Percentiles rank a stretch among this genome's conserved stretches.
These are phyloP conservation scores for Neurospora crassa DNA, from an alignment of 2,329 filamentous ascomycete species.

Conservation along the genomic window DNA sequence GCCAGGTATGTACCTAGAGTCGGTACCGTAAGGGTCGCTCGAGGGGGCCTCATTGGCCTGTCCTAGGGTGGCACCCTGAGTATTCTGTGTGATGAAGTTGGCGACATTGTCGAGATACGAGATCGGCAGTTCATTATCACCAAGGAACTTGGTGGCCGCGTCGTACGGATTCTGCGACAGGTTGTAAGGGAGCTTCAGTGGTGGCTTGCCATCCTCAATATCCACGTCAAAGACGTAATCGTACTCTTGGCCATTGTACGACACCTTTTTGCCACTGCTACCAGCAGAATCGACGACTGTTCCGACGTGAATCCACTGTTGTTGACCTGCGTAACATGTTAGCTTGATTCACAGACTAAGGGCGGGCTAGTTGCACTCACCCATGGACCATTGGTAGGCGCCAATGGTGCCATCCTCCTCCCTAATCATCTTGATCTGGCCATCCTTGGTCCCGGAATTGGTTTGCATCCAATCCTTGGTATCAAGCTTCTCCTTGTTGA, in stretches of 20 bases:
- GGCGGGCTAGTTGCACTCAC: slow-evolving; percentile 15
- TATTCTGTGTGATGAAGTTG: slow-evolving; percentile 86
- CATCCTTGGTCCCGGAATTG: slow-evolving; percentile 87
- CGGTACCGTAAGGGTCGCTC: slow-evolving; percentile 67
- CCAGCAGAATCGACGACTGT: slow-evolving; percentile 85
- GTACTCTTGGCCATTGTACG: slow-evolving; percentile 77
- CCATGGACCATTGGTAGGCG: slow-evolving; percentile 77
- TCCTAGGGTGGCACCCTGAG: slow-evolving; percentile 76
- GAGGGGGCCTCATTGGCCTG: slow-evolving; percentile 38
- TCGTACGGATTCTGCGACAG: slow-evolving; percentile 88
- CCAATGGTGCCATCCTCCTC: slow-evolving; percentile 74
- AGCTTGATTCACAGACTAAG: neutral
- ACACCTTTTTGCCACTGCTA: slow-evolving; percentile 68
- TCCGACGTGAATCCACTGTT: slow-evolving; percentile 81
- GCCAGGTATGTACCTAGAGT: slow-evolving; percentile 69
- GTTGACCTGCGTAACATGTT: slow-evolving; percentile 33
- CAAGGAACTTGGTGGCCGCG: slow-evolving; percentile 80
- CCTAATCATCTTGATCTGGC: slow-evolving; percentile 86
- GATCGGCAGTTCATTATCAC: slow-evolving; percentile 78
- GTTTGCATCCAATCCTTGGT: slow-evolving; percentile 76
- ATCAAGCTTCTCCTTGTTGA: slow-evolving; percentile 88
- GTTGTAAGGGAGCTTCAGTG: slow-evolving; percentile 90
- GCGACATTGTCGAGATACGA: slow-evolving; percentile 86
- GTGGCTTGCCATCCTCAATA: slow-evolving; percentile 87
- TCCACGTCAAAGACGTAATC: slow-evolving; percentile 97